A percentile compares a stretch with the other conserved stretches of the same genome.
Evolutionary conservation across 495 filamentous ascomycete genomes (phyloP).

Genomic region (Lophiotrema nucula): DNA sequence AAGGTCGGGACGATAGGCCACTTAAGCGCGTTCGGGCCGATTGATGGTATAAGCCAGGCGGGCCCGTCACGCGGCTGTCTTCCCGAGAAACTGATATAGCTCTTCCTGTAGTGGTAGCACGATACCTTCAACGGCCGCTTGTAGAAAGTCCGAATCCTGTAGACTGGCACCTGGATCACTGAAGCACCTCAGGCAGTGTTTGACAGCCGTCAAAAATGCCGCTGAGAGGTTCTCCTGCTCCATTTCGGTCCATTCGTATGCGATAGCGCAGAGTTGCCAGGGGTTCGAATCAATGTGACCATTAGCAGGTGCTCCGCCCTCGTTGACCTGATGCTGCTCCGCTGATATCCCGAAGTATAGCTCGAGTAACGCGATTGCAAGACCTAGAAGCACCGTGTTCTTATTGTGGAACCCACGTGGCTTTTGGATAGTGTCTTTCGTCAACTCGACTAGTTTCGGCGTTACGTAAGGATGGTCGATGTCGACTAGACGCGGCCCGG

Average conservation of each 20-base stretch:
- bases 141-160: slow-evolving; percentile 29
- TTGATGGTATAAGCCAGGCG: too few species aligned
- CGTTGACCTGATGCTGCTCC: slow-evolving; percentile 19
- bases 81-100: slow-evolving; percentile 31
- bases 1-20: too few species aligned
- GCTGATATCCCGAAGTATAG: slow-evolving; percentile 33
- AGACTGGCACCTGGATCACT: slow-evolving; percentile 28
- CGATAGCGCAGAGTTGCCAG: slow-evolving; percentile 30
- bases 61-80: slow-evolving; percentile 12
- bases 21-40: too few species aligned
- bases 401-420: slow-evolving; percentile 31
- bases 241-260: slow-evolving; percentile 32
- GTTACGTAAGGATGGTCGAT: slow-evolving; percentile 32
- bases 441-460: slow-evolving; percentile 2
- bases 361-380: slow-evolving; percentile 30
- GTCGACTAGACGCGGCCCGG: slow-evolving; percentile 20
- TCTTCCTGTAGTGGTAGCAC: slow-evolving; percentile 34
- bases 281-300: slow-evolving; percentile 16
- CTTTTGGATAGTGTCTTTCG: slow-evolving; percentile 3
- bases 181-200: slow-evolving; percentile 33
- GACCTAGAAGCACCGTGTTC: slow-evolving; percentile 33
- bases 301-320: not conserved
- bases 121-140: slow-evolving; percentile 32
- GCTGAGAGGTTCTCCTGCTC: slow-evolving; percentile 34
- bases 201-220: slow-evolving; percentile 28